Evolutionary conservation across 1,284 basidiomycete species (phyloP), one percentile per base, ranked within the genome.

Genomic region (Puccinia horiana): DNA sequence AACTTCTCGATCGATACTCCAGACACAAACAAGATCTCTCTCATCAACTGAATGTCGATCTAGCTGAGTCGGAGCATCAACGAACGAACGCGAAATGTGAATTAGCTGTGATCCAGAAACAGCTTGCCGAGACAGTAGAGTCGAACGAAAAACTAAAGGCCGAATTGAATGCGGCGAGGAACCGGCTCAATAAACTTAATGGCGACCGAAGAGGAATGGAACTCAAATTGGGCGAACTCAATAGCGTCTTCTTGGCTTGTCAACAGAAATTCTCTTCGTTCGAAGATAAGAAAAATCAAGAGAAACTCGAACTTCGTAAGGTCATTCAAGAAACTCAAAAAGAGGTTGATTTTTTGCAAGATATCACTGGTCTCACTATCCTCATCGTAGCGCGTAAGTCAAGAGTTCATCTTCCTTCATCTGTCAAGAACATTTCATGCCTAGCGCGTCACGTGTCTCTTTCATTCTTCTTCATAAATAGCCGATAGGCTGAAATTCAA

Each of bases 81-180:
- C 18, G 75, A 65, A 61, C 75, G 1, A 58, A 77, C 56, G 75
- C 75, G 0, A 77, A 77, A 63, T 77, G 58, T 44, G 42, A 77
- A 29, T 6, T 77, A 20, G 56, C 56, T 8, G 54, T 63, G 0
- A 5, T 77, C 23, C 75, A 77, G 32, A 77, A 77, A 47, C 56
- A 58, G 26, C n/a, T 77, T 6, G 35, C 56, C 6, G 75, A 77
- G 32, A 49, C 56, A 6, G 37, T 44, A 6, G 75, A 77, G 44
- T 32, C n/a, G 8, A 63, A 58, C 26, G 75, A 77, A 18, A 40
- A 26, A 44, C 47, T 63, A 1, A 77, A 65, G 61, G 37, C 63
- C 40, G 75, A 77, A 65, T 18, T 58, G 29, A 12, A 14, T 11
- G 58, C 42, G 3, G 75, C 58, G 8, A 40, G 61, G 58, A 77